These are phyloP conservation scores for Fusarium metavorans DNA, from an alignment of 2,329 filamentous ascomycete species.

Conservation along the genomic window DNA sequence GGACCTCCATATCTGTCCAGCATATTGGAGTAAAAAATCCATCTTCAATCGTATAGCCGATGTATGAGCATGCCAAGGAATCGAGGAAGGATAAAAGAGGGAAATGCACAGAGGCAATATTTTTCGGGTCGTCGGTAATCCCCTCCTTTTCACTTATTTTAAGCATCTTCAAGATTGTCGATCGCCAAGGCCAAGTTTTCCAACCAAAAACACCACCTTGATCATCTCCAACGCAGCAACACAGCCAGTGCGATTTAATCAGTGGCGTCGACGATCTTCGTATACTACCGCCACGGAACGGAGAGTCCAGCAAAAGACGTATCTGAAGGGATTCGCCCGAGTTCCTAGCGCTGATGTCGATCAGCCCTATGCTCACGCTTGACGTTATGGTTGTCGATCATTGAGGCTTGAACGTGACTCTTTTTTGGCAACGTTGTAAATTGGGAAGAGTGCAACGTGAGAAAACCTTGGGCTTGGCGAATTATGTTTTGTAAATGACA, in stretches of 20 bases:
- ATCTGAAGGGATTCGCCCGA: neutral
- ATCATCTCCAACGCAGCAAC: neutral
- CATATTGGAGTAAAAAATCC: neutral
- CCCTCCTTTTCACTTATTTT: neutral
- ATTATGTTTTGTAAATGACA: neutral
- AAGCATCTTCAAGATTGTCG: neutral
- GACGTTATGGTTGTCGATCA: neutral
- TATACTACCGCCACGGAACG: neutral
- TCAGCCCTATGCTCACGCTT: neutral
- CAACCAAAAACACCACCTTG: neutral
- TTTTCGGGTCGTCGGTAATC: neutral
- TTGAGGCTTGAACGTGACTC: neutral
- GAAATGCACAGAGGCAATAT: neutral
- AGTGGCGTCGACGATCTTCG: neutral
- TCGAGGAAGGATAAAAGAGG: neutral
- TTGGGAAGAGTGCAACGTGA: neutral
- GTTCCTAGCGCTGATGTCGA: neutral
- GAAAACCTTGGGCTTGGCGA: neutral
- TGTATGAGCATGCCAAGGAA: neutral
- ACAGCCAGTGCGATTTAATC: neutral
- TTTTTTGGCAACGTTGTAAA: neutral
- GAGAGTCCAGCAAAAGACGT: neutral
- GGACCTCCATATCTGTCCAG: neutral
- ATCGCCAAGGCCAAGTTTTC: neutral
- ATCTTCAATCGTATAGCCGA: neutral